Evolutionary conservation across 75 land plant genomes (phyloP), one percentile per base, ranked within the genome.

Genomic region (Ceratopteris richardii): DNA sequence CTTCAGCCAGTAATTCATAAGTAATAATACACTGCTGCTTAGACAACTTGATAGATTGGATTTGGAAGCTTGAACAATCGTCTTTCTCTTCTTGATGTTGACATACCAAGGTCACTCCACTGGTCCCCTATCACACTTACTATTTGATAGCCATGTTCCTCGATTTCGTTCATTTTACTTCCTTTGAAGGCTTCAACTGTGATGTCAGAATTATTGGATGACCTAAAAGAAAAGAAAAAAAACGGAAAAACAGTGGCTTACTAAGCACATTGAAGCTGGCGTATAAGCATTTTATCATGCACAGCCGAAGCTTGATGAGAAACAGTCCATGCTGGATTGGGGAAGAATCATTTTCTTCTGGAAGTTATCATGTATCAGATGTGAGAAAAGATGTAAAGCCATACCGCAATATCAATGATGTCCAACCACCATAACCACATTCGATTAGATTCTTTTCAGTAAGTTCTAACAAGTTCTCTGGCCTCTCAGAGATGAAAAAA

Each of bases 21-120:
- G n/a, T n/a, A n/a, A n/a, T n/a, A n/a, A n/a, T n/a, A n/a, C n/a
- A n/a, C n/a, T n/a, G n/a, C n/a, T 33, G 37, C 37, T 76, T 58
- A 83, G 1, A 51, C 31, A 43, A 73, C 71, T 66, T 75, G 73
- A 47, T 86, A 86, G 83, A 86, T 75, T 24, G 86, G 80, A 64
- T 85, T 85, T 50, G 88, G 88, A 20, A 82, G 69, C 63, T 85
- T 85, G 63, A 85, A 85, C 2, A 79, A n/a, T n/a, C n/a, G n/a
- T n/a, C n/a, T 79, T 19, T 86, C 25, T 33, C 5, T 58, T 12
- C 83, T 74, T 17, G 57, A 20, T 1, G 77, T 33, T 18, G 36
- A 52, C 16, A 81, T 85, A 17, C 51, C 1, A 58, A 82, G 22
- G 33, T 78, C 83, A 30, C 79, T 78, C 83, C 86, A 80, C 37